Evolutionary conservation across 1,284 basidiomycete genomes (phyloP).

Genomic region (Ustilago loliicola): DNA sequence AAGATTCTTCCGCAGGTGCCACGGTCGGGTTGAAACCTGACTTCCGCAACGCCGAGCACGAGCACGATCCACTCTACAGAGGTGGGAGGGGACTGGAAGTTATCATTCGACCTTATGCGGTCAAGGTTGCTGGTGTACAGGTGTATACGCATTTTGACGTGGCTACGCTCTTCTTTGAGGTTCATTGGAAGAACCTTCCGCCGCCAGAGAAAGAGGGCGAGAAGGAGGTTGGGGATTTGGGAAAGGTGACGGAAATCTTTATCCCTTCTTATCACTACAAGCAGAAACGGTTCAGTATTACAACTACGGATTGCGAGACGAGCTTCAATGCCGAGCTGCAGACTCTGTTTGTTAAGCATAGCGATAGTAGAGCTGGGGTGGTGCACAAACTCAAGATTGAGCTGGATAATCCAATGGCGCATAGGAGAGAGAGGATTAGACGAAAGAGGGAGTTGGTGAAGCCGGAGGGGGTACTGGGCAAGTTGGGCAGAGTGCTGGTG

Average conservation of each 20-base stretch:
- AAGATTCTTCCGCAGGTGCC: slow-evolving; percentile 4
- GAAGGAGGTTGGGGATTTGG: not conserved
- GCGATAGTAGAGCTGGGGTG: slow-evolving; percentile 28
- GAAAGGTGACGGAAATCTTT: slow-evolving; percentile 57
- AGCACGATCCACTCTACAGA: slow-evolving; percentile 77
- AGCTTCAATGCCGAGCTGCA: slow-evolving; percentile 45
- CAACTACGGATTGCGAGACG: slow-evolving; percentile 41
- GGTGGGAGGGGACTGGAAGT: slow-evolving; percentile 83
- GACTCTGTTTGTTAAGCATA: slow-evolving; percentile 54
- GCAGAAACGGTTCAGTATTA: slow-evolving; percentile 33
- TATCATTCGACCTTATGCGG: slow-evolving; percentile 72
- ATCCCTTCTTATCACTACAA: slow-evolving; percentile 56
- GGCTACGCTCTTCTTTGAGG: slow-evolving; percentile 51
- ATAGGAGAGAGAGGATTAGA: slow-evolving; percentile 16
- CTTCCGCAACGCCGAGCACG: slow-evolving; percentile 66
- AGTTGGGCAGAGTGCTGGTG: slow-evolving; percentile 13
- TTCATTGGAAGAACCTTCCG: slow-evolving; percentile 61
- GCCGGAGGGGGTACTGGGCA: slow-evolving; percentile 10
- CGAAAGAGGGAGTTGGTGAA: slow-evolving; percentile 13
- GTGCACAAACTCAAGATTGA: slow-evolving; percentile 50
- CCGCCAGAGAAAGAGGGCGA: slow-evolving; percentile 21
- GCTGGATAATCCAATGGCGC: slow-evolving; percentile 21
- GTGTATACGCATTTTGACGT: slow-evolving; percentile 56
- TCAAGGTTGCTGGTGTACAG: slow-evolving; percentile 69
- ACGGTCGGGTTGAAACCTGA: slow-evolving; percentile 56